Evolutionary conservation across 257 asterid species (phyloP), one percentile per base, ranked within the genome.

Genomic region (Scutellaria baicalensis): DNA sequence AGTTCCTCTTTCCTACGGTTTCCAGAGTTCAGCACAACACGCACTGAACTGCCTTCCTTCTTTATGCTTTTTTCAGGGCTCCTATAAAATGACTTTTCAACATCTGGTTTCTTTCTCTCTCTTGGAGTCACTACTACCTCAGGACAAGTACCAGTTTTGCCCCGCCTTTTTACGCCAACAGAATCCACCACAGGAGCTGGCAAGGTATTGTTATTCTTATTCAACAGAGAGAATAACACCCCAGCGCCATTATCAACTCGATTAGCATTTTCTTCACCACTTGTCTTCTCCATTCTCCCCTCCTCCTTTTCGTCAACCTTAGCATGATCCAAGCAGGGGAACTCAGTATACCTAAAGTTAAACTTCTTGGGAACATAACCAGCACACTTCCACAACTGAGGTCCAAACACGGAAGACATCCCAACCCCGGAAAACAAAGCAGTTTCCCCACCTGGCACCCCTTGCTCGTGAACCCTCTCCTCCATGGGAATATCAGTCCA

Each of bases 381-480:
- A 44, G 86, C 68, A 56, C 85, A 77, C 83, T 88, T 89, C 99
- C 99, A 93, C 77, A 93, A 70, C 66, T 84, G 83, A 45, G 95
- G 89, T 48, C 96, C 85, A 66, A 89, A 87, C 52, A 84, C 50
- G 0, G 96, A 77, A 9, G 96, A 82, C 78, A 82, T 76, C 6
- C 72, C 77, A 16, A 44, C 38, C 54, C 89, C 92, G 6, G 92
- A 82, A 79, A 91, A 87, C 74, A 91, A 73, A 50, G 71, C 73
- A n/a, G 96, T 91, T 49, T 93, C 96, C 35, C 97, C 97, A 64
- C 96, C 99, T 1, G 99, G 96, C 66, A 91, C 77, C 58, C 99
- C 99, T 73, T 93, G 99, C 78, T 91, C 91, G 39, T 93, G 99
- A 66, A 89, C 99, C 88, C 94, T 89, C 72, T 93, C 92, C 82